Evolutionary conservation across 352 stramenopile species (phyloP), one percentile per base, ranked within the genome.

Genomic region (Phytophthora litchii): DNA sequence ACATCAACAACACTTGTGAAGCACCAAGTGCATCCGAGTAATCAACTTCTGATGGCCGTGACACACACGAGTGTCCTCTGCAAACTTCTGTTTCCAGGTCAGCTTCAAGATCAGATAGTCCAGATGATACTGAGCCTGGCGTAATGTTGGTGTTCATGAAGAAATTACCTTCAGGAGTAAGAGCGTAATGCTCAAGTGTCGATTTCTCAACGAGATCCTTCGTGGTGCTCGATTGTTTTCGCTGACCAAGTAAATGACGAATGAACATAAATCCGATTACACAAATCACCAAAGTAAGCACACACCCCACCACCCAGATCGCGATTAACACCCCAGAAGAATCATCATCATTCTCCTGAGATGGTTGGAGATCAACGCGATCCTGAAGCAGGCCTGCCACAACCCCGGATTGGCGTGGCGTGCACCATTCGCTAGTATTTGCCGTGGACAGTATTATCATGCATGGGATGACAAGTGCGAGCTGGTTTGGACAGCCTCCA

Each of bases 21-120:
- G 72, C 52, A 45, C 72, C 69, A 20, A 83, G 59, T 1, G 74
- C 64, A 46, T 88, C 76, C 5, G 71, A 74, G 16, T 75, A 83
- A 25, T 78, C 70, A 4, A 75, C 67, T 14, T 64, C 59, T 14
- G 31, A 54, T 6, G 19, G 14, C 12, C 34, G 41, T 2, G 64
- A 66, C 3, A 23, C 17, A 49, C 37, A 48, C 16, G 42, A 67
- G 17, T 23, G 59, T 45, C 42, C 35, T 52, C 40, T 61, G 38
- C 32, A 56, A 32, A 49, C 36, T 23, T 62, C 57, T 42, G 21
- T 21, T 64, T 63, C 62, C 19, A 70, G 45, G 20, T 64, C 46
- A 23, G 37, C 20, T 34, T 72, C 60, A 44, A 65, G 38, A 53
- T 63, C 48, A 19, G 50, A 62, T 6, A 62, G 5, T 17, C 56